Evolutionary conservation across 1,139 yeast genomes (phyloP).

Genomic region (Pichia sp.): DNA sequence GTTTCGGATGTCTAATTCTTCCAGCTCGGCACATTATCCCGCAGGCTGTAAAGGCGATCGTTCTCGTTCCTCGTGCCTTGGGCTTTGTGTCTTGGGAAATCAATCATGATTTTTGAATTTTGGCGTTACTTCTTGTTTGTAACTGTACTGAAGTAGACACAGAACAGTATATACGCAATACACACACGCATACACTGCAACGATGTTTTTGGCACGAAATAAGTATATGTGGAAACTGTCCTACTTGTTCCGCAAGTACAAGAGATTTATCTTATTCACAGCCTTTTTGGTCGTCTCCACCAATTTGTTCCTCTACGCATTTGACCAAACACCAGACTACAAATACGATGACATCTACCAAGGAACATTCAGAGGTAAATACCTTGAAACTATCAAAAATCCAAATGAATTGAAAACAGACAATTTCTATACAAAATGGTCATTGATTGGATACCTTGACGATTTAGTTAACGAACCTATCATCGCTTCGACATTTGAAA

Average conservation of each 20-base stretch:
- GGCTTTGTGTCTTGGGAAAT: too few relatives aligned
- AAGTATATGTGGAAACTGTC: constrained; percentile 3
- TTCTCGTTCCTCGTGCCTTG: too few relatives aligned
- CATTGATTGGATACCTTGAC: constrained; percentile 27
- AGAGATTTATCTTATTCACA: constrained; percentile 2
- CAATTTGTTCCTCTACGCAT: constrained; percentile 2
- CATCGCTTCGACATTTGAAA: constrained; percentile 20
- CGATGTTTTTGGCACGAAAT: constrained; percentile 7
- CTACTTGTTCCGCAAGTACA: constrained; percentile 4
- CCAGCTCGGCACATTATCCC: too few relatives aligned
- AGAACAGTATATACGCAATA: too few relatives aligned
- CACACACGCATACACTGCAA: too few relatives aligned
- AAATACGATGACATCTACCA: constrained; percentile 26
- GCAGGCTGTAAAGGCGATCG: too few relatives aligned
- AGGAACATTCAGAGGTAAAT: constrained; percentile 31
- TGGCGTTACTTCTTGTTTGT: background rate
- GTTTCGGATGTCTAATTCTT: too few relatives aligned
- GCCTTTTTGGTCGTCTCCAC: background rate
- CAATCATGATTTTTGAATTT: background rate
- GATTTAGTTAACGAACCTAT: constrained; percentile 31
- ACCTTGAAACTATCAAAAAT: constrained; percentile 21
- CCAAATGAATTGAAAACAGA: constrained; percentile 25
- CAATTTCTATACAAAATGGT: constrained; percentile 28
- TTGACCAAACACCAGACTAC: constrained; percentile 7
- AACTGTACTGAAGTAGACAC: background rate